These are phyloP conservation scores for Sclerotinia sclerotiorum DNA, from an alignment of 2,329 filamentous ascomycete genomes.

Conservation along the genomic window DNA sequence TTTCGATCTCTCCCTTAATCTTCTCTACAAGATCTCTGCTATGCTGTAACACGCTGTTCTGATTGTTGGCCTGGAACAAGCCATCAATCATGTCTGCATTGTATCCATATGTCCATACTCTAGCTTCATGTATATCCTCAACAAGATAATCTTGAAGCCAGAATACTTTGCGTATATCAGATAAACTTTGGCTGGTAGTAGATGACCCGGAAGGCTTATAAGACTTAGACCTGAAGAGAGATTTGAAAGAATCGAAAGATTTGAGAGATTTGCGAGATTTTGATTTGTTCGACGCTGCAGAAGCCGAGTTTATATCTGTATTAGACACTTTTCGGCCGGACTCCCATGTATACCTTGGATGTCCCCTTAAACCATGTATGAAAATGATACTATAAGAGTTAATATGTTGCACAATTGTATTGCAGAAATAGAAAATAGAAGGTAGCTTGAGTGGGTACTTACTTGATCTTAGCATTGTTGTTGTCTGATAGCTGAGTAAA, in stretches of 20 bases:
- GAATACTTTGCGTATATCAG: constrained; percentile 31
- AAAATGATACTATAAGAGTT: constrained; percentile 6
- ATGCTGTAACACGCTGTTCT: constrained; percentile 43
- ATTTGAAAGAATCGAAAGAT: too few species aligned
- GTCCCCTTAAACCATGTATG: constrained; percentile 8
- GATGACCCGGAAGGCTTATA: background rate
- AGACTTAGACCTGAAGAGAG: background rate
- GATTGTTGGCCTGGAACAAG: constrained; percentile 43
- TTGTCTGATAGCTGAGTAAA: background rate
- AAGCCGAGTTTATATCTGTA: background rate
- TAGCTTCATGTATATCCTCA: constrained; percentile 42
- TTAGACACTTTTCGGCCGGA: background rate
- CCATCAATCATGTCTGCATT: constrained; percentile 43
- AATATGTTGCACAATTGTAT: background rate
- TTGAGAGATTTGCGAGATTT: too few species aligned
- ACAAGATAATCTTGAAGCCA: constrained; percentile 44
- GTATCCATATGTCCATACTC: constrained; percentile 46
- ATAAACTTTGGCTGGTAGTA: background rate
- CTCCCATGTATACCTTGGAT: constrained; percentile 8
- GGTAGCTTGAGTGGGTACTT: background rate
- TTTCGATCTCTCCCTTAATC: too few species aligned
- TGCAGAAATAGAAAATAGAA: background rate
- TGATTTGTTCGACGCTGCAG: background rate
- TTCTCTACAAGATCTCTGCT: constrained; percentile 39
- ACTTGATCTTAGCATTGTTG: background rate